Percentiles rank a stretch among this genome's conserved stretches.
phyloP scores from a whole-genome alignment of 1,284 basidiomycete genomes.

The Papiliotrema fonsecae region DNA sequence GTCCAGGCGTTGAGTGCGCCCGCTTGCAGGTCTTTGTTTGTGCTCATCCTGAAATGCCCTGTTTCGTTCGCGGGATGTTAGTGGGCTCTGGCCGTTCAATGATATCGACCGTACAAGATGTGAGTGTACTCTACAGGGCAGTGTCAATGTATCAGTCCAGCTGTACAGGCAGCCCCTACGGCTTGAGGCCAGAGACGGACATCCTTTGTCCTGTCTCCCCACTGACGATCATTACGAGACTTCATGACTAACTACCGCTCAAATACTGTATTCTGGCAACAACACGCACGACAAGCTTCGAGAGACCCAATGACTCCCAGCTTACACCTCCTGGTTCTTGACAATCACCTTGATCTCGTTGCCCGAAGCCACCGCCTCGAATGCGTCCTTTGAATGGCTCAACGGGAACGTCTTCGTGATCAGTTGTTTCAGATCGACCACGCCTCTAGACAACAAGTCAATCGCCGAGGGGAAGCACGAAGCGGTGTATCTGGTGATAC shows the following conservation, averaged over 20 bases:
- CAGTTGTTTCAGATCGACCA: slow-evolving; percentile 55
- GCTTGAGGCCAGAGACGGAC: too few species aligned
- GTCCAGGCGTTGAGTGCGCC: slow-evolving; percentile 19
- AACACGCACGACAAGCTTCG: too few species aligned
- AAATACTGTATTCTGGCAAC: too few species aligned
- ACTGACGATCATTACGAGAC: too few species aligned
- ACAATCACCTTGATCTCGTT: slow-evolving; percentile 45
- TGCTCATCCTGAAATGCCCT: not conserved
- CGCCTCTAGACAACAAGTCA: slow-evolving; percentile 52
- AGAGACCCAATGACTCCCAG: too few species aligned
- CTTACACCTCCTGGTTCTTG: slow-evolving; percentile 44
- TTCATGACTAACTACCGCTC: too few species aligned
- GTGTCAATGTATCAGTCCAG: too few species aligned
- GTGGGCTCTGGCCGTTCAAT: too few species aligned
- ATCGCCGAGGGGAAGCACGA: slow-evolving; percentile 52
- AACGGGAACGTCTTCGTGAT: slow-evolving; percentile 56
- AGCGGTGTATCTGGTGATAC: slow-evolving; percentile 45
- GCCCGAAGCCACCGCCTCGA: slow-evolving; percentile 53
- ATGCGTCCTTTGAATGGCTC: slow-evolving; percentile 49
- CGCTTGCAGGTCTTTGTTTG: slow-evolving; percentile 8
- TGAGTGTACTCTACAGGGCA: too few species aligned
- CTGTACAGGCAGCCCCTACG: too few species aligned
- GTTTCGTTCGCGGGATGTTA: not conserved
- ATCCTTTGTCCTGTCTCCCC: too few species aligned
- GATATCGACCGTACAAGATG: too few species aligned